Evolutionary conservation across 805 yeast species (phyloP), one percentile per base, ranked within the genome.

Genomic region (Schwanniomyces pseudopolymorphus): DNA sequence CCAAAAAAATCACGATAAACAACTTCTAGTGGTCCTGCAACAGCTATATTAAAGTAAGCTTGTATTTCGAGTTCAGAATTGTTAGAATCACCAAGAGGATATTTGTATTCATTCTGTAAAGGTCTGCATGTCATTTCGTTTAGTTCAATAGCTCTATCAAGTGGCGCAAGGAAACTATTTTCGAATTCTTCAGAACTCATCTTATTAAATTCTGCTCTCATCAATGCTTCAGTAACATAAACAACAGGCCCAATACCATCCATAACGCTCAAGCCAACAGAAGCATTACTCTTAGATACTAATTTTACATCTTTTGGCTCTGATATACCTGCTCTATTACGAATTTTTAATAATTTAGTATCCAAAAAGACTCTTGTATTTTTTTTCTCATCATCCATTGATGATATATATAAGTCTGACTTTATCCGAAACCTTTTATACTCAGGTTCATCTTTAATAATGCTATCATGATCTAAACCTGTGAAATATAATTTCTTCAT

Each of bases 361-460:
- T 39, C 42, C 42, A 39, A 39, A 24, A 24, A 39, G 22, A 24
- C 33, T 39, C 42, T 39, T 25, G 21, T 25, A 25, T 39, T 35
- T 7, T 35, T 20, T 35, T 35, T 10, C 2, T 3, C 2, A n/a
- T 35, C 16, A 13, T 35, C 4, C n/a, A 6, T 3, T n/a, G 10
- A 13, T 11, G 7, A 7, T 11, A 3, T 9, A 17, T 16, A 35
- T 14, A 35, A 16, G 6, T 16, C 39, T 10, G 39, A n/a, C 7
- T 35, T 35, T 20, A 35, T 35, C 17, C 8, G 3, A 16, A 35
- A 9, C 11, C 39, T 7, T 35, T 20, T 11, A 20, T 20, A 9
- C n/a, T 9, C 16, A 9, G 33, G 42, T 13, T 39, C 31, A 39
- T 24, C 33, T 7, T n/a, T 24, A n/a, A 26, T 39, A 16, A 39